phyloP scores from a whole-genome alignment of 306 rosid species.

The Medicago lupulina region DNA sequence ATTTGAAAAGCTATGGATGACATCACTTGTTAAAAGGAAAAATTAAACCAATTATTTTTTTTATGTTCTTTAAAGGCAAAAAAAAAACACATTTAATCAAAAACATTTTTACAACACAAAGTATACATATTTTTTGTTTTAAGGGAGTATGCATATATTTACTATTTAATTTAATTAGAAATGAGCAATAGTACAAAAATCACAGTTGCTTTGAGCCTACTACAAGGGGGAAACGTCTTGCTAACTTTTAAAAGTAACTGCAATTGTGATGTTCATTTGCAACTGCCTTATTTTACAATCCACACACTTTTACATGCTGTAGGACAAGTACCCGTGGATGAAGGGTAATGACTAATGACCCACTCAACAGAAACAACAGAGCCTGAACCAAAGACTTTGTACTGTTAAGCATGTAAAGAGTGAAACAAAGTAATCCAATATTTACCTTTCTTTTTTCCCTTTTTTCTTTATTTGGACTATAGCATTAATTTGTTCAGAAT shows the following conservation, averaged over 20 bases:
- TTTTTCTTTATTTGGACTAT: not conserved
- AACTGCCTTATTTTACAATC: constrained; percentile 9
- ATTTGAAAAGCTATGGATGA: no score
- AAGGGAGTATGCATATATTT: no score
- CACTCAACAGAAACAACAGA: constrained; percentile 17
- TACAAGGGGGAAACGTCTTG: not conserved
- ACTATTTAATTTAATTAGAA: no score
- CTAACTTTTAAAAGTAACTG: constrained; percentile 19
- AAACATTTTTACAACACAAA: no score
- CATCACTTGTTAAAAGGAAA: no score
- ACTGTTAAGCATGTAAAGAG: constrained; percentile 3
- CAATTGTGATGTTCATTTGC: not conserved
- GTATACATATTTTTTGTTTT: no score
- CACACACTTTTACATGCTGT: not conserved
- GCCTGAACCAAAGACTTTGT: constrained; percentile 17
- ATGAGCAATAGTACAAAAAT: not conserved
- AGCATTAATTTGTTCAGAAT: constrained; percentile 1
- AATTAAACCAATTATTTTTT: no score
- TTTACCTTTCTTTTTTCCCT: not conserved
- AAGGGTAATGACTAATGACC: constrained; percentile 28
- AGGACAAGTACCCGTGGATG: constrained; percentile 46
- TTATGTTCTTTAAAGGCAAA: no score
- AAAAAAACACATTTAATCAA: no score
- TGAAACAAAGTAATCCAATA: constrained; percentile 39
- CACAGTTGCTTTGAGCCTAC: not conserved